Percentiles rank a stretch among this genome's conserved stretches.
Conservation (phyloP, 495 filamentous ascomycete genomes). For the Aspergillus sclerotioniger region DNA sequence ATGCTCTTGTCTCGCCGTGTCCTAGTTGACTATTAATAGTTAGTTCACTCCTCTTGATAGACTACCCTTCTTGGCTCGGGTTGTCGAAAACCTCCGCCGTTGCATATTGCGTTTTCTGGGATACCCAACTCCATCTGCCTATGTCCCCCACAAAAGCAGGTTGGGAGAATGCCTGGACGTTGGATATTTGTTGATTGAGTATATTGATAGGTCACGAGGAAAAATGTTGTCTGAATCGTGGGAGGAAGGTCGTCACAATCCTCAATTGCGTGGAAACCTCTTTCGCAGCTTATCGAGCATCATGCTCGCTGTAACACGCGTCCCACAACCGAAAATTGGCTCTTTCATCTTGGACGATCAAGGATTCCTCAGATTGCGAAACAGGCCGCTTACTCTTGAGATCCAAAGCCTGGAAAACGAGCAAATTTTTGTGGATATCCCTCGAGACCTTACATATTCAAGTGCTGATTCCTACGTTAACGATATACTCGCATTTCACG, state of each 20-base stretch:
- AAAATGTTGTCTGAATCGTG: slow-evolving; percentile 34
- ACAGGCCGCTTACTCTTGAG: slow-evolving; percentile 29
- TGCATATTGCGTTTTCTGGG: slow-evolving; percentile 25
- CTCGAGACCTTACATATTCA: slow-evolving; percentile 29
- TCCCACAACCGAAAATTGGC: slow-evolving; percentile 29
- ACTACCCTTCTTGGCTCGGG: slow-evolving; percentile 23
- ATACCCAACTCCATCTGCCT: slow-evolving; percentile 22
- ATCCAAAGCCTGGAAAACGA: slow-evolving; percentile 37
- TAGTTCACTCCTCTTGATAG: slow-evolving; percentile 31
- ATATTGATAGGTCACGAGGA: slow-evolving; percentile 25
- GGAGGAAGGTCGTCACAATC: slow-evolving; percentile 18
- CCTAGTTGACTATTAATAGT: background rate
- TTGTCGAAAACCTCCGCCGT: slow-evolving; percentile 22
- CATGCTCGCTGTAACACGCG: slow-evolving; percentile 28
- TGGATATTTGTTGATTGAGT: slow-evolving; percentile 38
- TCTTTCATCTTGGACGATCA: slow-evolving; percentile 31
- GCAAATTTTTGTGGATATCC: slow-evolving; percentile 26
- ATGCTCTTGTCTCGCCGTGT: background rate
- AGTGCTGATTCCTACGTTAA: slow-evolving; percentile 31
- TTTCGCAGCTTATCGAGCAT: slow-evolving; percentile 30
- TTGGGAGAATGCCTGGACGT: slow-evolving; percentile 8
- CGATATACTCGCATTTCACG: slow-evolving; percentile 31
- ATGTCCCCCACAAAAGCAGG: slow-evolving; percentile 27
- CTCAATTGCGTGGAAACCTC: slow-evolving; percentile 24
- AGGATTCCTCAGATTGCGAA: slow-evolving; percentile 26